These are phyloP conservation scores for Plectranthus barbatus DNA, from an alignment of 257 asterid species.

Conservation along the genomic window DNA sequence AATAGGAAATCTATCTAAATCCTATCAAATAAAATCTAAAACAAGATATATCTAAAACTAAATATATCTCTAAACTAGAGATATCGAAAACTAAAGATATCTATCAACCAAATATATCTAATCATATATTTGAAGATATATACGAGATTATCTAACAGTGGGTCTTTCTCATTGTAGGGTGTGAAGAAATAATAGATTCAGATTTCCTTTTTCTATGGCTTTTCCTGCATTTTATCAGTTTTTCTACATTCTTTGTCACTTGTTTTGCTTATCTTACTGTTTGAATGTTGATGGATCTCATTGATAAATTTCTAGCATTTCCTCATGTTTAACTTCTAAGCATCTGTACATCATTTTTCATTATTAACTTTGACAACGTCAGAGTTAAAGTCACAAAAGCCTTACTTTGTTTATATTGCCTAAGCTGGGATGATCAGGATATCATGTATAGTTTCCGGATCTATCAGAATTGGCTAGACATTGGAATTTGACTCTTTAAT, in stretches of 20 bases:
- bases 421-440: neutral
- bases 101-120: too few relatives aligned
- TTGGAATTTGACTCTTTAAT: neutral
- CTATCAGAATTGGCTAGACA: neutral
- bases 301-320: neutral
- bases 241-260: conserved; percentile 1
- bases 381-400: neutral
- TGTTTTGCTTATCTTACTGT: neutral
- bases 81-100: too few relatives aligned
- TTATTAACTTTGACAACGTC: neutral
- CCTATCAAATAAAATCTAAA: too few relatives aligned
- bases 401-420: neutral
- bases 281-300: neutral
- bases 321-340: neutral
- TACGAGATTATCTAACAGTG: too few relatives aligned
- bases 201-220: too few relatives aligned
- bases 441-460: neutral
- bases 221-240: too few relatives aligned
- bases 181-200: too few relatives aligned
- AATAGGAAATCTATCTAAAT: too few relatives aligned
- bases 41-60: too few relatives aligned
- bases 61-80: too few relatives aligned
- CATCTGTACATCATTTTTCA: neutral
- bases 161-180: too few relatives aligned
- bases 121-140: too few relatives aligned